A percentile compares a stretch with the other conserved stretches of the same genome.
Evolutionary conservation across 2,329 filamentous ascomycete genomes (phyloP).

Genomic region (Pleochaeta shiraiana): DNA sequence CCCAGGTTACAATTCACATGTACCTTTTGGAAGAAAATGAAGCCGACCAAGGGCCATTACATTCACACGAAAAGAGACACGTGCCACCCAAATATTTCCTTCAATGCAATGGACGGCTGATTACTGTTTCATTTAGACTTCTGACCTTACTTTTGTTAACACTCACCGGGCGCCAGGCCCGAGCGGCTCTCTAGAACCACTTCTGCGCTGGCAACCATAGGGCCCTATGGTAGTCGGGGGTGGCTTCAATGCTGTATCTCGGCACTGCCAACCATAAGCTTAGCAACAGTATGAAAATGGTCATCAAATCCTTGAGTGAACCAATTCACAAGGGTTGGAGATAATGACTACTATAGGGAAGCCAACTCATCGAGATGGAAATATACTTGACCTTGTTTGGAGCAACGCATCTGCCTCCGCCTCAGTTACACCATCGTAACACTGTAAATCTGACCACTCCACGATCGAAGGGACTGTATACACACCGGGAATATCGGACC

Average conservation of each 20-base stretch:
- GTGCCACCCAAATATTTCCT: not conserved
- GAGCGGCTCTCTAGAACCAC: not conserved
- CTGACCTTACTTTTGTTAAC: not conserved
- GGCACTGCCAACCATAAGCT: not conserved
- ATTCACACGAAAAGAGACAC: not conserved
- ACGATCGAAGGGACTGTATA: not conserved
- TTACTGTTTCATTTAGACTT: not conserved
- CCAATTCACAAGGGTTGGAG: not conserved
- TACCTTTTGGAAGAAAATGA: not conserved
- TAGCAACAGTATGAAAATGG: not conserved
- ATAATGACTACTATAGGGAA: not conserved
- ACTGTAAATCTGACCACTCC: not conserved
- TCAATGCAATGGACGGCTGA: not conserved
- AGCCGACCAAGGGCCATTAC: not conserved
- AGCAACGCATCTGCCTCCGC: not conserved
- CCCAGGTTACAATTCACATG: not conserved
- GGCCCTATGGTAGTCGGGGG: not conserved
- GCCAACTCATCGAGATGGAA: not conserved
- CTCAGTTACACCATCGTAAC: not conserved
- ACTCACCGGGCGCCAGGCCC: not conserved
- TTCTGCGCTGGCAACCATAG: not conserved
- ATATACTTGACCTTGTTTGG: not conserved
- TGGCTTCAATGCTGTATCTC: not conserved
- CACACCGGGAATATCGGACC: not conserved
- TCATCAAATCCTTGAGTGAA: not conserved